A percentile compares a stretch with the other conserved stretches of the same genome.
phyloP scores from a whole-genome alignment of 1,284 basidiomycete genomes.

The Cryptococcus floricola region DNA sequence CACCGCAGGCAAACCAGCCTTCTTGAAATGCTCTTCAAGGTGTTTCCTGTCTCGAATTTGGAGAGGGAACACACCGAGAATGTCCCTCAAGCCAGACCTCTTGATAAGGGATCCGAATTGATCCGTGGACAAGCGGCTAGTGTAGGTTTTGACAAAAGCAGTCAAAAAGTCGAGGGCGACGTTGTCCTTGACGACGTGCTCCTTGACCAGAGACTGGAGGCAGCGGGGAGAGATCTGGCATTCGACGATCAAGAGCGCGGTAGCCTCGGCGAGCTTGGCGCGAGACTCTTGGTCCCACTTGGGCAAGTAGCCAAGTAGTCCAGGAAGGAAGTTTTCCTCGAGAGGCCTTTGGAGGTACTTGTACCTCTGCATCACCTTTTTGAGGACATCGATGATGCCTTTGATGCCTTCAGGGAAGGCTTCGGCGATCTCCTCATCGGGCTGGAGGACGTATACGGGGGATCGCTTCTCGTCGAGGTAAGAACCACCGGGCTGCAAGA shows the following conservation, averaged over 20 bases:
- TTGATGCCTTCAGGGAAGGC: slow-evolving; percentile 58
- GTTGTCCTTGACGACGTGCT: slow-evolving; percentile 91
- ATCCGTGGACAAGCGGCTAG: slow-evolving; percentile 77
- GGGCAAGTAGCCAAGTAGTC: slow-evolving; percentile 79
- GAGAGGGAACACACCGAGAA: slow-evolving; percentile 79
- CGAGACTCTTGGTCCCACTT: slow-evolving; percentile 71
- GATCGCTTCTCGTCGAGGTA: slow-evolving; percentile 76
- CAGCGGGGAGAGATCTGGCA: slow-evolving; percentile 72
- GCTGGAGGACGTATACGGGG: slow-evolving; percentile 43
- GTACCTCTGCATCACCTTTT: slow-evolving; percentile 95
- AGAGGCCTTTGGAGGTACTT: slow-evolving; percentile 97
- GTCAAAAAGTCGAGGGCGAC: slow-evolving; percentile 73
- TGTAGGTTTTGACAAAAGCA: slow-evolving; percentile 72
- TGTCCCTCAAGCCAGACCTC: slow-evolving; percentile 77
- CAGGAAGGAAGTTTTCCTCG: slow-evolving; percentile 77
- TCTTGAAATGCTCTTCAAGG: slow-evolving; percentile 81
- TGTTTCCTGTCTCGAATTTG: slow-evolving; percentile 69
- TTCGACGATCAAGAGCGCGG: slow-evolving; percentile 76
- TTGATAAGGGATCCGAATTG: slow-evolving; percentile 73
- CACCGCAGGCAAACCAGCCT: slow-evolving; percentile 68
- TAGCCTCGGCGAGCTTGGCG: slow-evolving; percentile 75
- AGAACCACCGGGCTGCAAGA: slow-evolving; percentile 89
- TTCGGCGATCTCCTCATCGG: slow-evolving; percentile 11
- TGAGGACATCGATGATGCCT: slow-evolving; percentile 86
- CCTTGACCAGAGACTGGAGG: slow-evolving; percentile 78